These are phyloP conservation scores for Rhynchospora breviuscula DNA, from an alignment of 176 grass and related monocot genomes.

Conservation along the genomic window DNA sequence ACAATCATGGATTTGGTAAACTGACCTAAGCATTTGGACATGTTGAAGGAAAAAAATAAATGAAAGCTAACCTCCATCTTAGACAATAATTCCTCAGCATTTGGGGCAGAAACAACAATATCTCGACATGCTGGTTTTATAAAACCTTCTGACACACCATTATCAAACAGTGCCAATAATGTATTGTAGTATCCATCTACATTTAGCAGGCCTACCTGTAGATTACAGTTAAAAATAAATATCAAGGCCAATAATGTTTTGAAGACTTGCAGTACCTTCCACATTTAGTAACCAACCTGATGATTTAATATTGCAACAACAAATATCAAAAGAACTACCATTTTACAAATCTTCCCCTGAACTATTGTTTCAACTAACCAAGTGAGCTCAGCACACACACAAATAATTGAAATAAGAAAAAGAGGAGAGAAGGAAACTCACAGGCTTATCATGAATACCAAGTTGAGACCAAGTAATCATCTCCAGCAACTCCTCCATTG, in stretches of 20 bases:
- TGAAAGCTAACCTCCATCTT: slow-evolving; percentile 77
- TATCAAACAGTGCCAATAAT: slow-evolving; percentile 78
- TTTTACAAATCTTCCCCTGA: background rate
- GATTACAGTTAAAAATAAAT: slow-evolving; percentile 20
- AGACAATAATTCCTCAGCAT: slow-evolving; percentile 57
- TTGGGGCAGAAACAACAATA: slow-evolving; percentile 79
- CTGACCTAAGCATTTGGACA: slow-evolving; percentile 1
- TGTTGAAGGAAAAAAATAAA: background rate
- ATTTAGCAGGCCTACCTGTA: slow-evolving; percentile 84
- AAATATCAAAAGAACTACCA: background rate
- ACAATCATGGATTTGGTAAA: slow-evolving; percentile 6
- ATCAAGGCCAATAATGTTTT: slow-evolving; percentile 16
- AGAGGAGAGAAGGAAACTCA: slow-evolving; percentile 27
- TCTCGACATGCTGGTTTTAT: slow-evolving; percentile 74
- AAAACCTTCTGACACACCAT: slow-evolving; percentile 75
- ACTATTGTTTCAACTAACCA: background rate
- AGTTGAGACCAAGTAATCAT: slow-evolving; percentile 99
- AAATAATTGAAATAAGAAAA: background rate
- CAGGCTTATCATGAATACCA: slow-evolving; percentile 92
- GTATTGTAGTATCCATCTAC: slow-evolving; percentile 98
- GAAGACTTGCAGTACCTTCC: background rate
- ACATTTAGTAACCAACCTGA: background rate
- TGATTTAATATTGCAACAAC: background rate
- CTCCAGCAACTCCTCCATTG: slow-evolving; percentile 96
- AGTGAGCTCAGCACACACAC: background rate